A percentile compares a stretch with the other conserved stretches of the same genome.
Evolutionary conservation across 805 yeast genomes (phyloP).

Genomic region (Jamesozyma rosinii): DNA sequence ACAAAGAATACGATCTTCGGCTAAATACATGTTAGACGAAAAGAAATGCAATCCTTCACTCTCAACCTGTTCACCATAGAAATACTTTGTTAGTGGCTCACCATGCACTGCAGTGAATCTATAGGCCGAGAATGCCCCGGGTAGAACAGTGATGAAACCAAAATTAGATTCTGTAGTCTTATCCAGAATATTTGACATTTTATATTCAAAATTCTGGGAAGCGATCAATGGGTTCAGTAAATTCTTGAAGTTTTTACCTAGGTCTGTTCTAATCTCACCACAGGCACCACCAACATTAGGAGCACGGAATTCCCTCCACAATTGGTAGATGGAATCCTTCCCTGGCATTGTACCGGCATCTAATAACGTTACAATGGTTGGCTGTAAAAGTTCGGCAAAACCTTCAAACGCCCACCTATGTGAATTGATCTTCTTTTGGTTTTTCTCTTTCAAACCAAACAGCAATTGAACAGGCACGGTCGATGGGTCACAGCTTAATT

Average conservation of each 20-base stretch:
- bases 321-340: conserved; percentile 69
- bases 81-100: conserved; percentile 76
- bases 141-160: conserved; percentile 89
- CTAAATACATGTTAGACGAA: conserved; percentile 92
- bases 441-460: conserved; percentile 83
- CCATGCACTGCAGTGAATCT: conserved; percentile 78
- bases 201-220: conserved; percentile 94
- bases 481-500: conserved; percentile 38
- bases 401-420: conserved; percentile 97
- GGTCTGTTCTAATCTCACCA: conserved; percentile 86
- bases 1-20: conserved; percentile 92
- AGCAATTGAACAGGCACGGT: conserved; percentile 80
- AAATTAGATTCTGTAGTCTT: conserved; percentile 92
- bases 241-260: conserved; percentile 51
- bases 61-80: conserved; percentile 79
- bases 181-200: conserved; percentile 88
- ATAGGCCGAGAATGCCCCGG: conserved; percentile 96
- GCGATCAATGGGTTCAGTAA: conserved; percentile 84
- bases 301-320: conserved; percentile 78
- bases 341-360: conserved; percentile 95
- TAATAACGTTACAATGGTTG: conserved; percentile 71
- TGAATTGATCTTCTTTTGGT: conserved; percentile 83
- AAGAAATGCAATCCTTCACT: conserved; percentile 70
- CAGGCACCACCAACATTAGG: conserved; percentile 93
- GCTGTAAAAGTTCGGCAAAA: conserved; percentile 71